Evolutionary conservation across 2,329 filamentous ascomycete species (phyloP), one percentile per base, ranked within the genome.

Genomic region (Plectosphaerella sp.): DNA sequence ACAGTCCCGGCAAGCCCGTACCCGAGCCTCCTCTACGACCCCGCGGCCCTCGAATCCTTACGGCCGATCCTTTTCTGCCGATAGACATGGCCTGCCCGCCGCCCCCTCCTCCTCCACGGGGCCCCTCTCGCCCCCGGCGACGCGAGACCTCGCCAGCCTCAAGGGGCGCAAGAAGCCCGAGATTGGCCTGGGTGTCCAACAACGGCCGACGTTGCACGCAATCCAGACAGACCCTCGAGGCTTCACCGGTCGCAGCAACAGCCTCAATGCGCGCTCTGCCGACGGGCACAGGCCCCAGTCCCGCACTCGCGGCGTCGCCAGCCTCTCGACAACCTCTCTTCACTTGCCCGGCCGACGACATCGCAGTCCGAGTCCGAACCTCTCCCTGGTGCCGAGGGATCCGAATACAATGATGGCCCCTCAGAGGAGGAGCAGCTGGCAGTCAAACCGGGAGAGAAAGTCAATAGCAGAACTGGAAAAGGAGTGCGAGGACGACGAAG

Each of bases 401-500:
- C 70, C 73, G 0, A 72, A 63, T 37, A 54, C 70, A 14, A 59
- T 62, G 22, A 49, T 66, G 45, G 71, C 68, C 54, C 71, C 75
- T 5, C 41, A 43, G 16, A 73, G 79, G 48, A 73, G 83, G 72
- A 82, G 84, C 67, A 91, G 79, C 74, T 92, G 87, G 88, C 87
- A 91, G 65, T 79, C 85, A 1, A 80, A 74, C 45, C 72, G 74
- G 5, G 76, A 82, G 42, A 77, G 86, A 52, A 93, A 91, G 66
- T 83, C 86, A 0, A 76, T 82, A 1, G 72, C 84, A 54, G 83
- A 92, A 61, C 74, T 91, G 49, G 89, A 94, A 64, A 80, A 82
- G 51, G 89, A 93, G 63, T 92, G 80, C 55, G 84, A 90, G 59
- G 83, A 87, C 48, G 87, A 92, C 59, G 87, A 91, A 50, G 85